Conservation (phyloP, 306 rosid genomes). For the Cercis canadensis region DNA sequence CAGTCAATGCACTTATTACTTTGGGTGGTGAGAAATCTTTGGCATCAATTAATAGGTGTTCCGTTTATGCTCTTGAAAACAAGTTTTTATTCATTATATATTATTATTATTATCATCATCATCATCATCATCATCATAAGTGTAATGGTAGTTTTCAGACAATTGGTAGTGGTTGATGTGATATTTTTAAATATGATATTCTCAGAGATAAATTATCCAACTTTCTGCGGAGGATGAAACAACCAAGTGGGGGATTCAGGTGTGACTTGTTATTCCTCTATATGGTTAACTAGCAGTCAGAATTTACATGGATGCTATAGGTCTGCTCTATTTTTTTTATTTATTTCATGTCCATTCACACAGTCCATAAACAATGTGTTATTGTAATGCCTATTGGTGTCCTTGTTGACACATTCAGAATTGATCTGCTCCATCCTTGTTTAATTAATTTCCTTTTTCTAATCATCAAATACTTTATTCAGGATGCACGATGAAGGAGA, state of each 20-base stretch:
- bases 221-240: conserved; percentile 81
- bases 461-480: conserved; percentile 26
- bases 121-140: too few relatives aligned
- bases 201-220: conserved; percentile 65
- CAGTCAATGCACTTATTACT: conserved; percentile 84
- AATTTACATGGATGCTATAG: too few relatives aligned
- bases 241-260: conserved; percentile 89
- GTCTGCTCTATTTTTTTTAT: too few relatives aligned
- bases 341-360: too few relatives aligned
- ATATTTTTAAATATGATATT: conserved; percentile 26
- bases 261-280: conserved; percentile 42
- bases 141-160: conserved; percentile 9
- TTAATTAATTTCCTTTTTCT: conserved; percentile 11
- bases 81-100: conserved; percentile 1
- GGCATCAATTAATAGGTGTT: conserved; percentile 91
- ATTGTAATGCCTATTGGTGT: background rate
- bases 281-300: conserved; percentile 23
- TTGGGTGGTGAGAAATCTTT: conserved; percentile 75
- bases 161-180: conserved; percentile 39
- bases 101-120: too few relatives aligned
- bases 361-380: too few relatives aligned
- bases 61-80: conserved; percentile 49
- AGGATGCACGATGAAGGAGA: conserved; percentile 97
- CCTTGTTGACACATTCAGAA: conserved; percentile 22
- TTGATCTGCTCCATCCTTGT: conserved; percentile 17